Evolutionary conservation across 129 eudicot genomes (phyloP), one percentile per base, ranked within the genome.

Genomic region (Silybum marianum): DNA sequence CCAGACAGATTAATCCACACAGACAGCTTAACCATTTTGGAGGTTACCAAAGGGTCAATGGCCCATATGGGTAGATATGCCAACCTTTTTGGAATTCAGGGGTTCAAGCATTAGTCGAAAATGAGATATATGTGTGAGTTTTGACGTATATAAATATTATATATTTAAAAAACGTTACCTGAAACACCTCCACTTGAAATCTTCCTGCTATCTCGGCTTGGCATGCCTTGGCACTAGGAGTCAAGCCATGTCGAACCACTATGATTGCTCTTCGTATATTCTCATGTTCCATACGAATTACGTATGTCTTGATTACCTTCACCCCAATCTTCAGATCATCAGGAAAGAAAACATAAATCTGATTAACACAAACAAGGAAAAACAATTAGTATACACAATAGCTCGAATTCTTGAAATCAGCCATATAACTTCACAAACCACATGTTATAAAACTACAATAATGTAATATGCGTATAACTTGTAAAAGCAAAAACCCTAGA

Each of bases 281-380:
- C 83, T 83, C 86, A 30, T 78, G 28, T 78, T 72, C 74, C 86
- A 83, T 78, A 65, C 78, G 83, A 7, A 72, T 24, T 18, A 83
- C 60, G 78, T 83, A 83, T 10, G 73, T 34, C 79, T 72, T 83
- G 42, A 83, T 78, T 78, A 72, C 2, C 30, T 66, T 66, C 34
- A 83, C 86, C 42, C 86, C 83, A 30, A 83, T 83, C 86, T 83
- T 83, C 86, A 83, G 62, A 21, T 78, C 79, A 30, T 83, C 79
- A 16, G 86, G 86, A 71, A 83, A 83, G 86, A 83, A 83, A 83
- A 83, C 86, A 42, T 19, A 72, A 28, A 83, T 83, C 86, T 83
- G 83, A 72, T 72, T 40, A 4, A 18, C 73, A 67, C 48, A 70
- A 69, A 74, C 48, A 70, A 69, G 67, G 0, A 46, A 23, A 38